Conservation (phyloP, 345 rosid species). For the Bruguiera parviflora region DNA sequence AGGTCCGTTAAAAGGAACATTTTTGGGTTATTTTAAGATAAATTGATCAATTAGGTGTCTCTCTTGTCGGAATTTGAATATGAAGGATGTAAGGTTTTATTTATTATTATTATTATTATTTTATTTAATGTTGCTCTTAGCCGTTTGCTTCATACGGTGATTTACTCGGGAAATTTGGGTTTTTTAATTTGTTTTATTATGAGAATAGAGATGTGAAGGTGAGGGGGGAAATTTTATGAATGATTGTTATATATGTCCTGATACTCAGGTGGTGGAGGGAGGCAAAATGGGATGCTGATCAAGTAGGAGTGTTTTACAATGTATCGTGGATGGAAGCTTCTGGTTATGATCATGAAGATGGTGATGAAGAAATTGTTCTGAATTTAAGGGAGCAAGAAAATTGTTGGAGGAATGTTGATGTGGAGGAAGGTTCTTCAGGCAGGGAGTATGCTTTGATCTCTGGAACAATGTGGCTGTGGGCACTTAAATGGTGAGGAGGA, state of each 20-base stretch:
- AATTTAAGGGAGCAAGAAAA: conserved; percentile 9
- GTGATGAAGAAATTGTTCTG: conserved; percentile 3
- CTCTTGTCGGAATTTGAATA: too few relatives aligned
- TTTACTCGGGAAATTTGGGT: too few relatives aligned
- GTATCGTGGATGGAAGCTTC: background rate
- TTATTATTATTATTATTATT: too few relatives aligned
- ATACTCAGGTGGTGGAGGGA: conserved; percentile 23
- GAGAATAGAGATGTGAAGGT: too few relatives aligned
- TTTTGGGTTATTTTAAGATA: too few relatives aligned
- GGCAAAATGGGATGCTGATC: background rate
- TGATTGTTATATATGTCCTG: too few relatives aligned
- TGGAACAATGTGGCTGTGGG: conserved; percentile 24
- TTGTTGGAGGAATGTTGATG: background rate
- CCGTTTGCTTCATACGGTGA: too few relatives aligned
- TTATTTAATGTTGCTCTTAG: too few relatives aligned
- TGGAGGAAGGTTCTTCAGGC: conserved; percentile 2
- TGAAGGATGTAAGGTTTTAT: too few relatives aligned
- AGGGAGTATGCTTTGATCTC: conserved; percentile 21
- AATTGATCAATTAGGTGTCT: too few relatives aligned
- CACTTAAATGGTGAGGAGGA: conserved; percentile 20
- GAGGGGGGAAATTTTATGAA: too few relatives aligned
- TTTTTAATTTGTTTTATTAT: too few relatives aligned
- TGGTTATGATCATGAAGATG: background rate
- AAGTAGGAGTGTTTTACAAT: conserved; percentile 20
- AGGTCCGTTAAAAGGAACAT: background rate